These are phyloP conservation scores for Garcia nutans DNA, from an alignment of 345 rosid species.

Conservation along the genomic window DNA sequence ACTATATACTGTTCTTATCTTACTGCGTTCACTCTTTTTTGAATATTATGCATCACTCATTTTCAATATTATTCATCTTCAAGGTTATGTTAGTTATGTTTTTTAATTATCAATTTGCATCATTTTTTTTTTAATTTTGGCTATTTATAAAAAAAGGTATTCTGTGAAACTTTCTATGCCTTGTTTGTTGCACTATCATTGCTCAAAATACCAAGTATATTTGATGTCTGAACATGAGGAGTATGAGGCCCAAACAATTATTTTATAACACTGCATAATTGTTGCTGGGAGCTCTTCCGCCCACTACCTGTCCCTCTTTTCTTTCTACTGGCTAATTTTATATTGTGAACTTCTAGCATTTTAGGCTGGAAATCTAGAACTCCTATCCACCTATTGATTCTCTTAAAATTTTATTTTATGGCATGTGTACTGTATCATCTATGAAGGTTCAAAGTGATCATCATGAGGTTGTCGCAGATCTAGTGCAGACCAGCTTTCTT, in stretches of 20 bases:
- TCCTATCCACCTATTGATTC: background rate
- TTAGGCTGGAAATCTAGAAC: background rate
- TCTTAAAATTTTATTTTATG: background rate
- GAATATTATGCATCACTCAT: background rate
- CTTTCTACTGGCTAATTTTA: background rate
- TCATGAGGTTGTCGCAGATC: conserved; percentile 90
- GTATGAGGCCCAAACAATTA: background rate
- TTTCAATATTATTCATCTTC: background rate
- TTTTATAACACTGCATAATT: background rate
- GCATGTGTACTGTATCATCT: conserved; percentile 15
- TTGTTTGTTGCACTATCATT: background rate
- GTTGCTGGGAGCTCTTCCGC: too few relatives aligned
- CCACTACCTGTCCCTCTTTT: background rate
- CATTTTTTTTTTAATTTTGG: background rate
- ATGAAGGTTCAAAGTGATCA: conserved; percentile 89
- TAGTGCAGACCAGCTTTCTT: conserved; percentile 92
- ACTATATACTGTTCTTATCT: background rate
- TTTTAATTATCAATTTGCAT: background rate
- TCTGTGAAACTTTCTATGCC: background rate
- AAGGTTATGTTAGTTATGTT: background rate
- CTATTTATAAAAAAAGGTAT: background rate
- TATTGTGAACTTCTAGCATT: background rate
- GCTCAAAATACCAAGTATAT: background rate
- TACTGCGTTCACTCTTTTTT: background rate
- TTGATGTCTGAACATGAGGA: background rate